A percentile compares a stretch with the other conserved stretches of the same genome.
These are phyloP conservation scores for Apiospora marii DNA, from an alignment of 2,329 filamentous ascomycete species.

Conservation along the genomic window DNA sequence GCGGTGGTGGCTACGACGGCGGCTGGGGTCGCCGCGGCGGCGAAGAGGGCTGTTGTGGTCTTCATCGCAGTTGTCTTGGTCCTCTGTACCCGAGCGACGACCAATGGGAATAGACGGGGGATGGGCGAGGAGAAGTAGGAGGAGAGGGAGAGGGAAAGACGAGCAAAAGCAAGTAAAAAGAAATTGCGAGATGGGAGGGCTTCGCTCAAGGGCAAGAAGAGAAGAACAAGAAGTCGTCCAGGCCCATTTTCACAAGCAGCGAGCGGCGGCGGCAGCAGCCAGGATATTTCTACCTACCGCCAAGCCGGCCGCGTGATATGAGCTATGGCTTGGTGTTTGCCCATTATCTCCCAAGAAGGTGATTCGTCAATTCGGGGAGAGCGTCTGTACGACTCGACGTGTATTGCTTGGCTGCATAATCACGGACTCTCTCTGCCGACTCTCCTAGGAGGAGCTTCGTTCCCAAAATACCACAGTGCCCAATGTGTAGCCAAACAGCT, in stretches of 20 bases:
- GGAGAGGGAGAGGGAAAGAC: not conserved
- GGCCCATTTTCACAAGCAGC: not conserved
- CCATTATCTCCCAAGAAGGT: not conserved
- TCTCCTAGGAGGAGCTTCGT: not conserved
- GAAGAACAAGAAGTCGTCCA: not conserved
- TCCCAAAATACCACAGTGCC: not conserved
- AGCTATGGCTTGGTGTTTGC: not conserved
- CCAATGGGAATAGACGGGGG: not conserved
- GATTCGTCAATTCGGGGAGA: not conserved
- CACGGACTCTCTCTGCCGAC: not conserved
- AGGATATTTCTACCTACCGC: not conserved
- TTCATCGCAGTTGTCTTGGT: not conserved
- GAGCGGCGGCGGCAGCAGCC: not conserved
- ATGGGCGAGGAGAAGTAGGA: not conserved
- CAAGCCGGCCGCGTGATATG: not conserved
- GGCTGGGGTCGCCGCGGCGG: not conserved
- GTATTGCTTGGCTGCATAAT: constrained; percentile 1
- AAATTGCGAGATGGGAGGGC: not conserved
- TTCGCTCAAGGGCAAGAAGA: not conserved
- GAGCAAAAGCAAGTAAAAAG: not conserved
- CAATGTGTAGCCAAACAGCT: not conserved
- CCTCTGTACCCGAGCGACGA: not conserved
- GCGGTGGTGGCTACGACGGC: too few species aligned
- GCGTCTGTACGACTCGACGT: constrained; percentile 1
- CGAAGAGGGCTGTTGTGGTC: constrained; percentile 1